A percentile compares a stretch with the other conserved stretches of the same genome.
Evolutionary conservation across 257 asterid genomes (phyloP).

Genomic region (Petunia secreta): DNA sequence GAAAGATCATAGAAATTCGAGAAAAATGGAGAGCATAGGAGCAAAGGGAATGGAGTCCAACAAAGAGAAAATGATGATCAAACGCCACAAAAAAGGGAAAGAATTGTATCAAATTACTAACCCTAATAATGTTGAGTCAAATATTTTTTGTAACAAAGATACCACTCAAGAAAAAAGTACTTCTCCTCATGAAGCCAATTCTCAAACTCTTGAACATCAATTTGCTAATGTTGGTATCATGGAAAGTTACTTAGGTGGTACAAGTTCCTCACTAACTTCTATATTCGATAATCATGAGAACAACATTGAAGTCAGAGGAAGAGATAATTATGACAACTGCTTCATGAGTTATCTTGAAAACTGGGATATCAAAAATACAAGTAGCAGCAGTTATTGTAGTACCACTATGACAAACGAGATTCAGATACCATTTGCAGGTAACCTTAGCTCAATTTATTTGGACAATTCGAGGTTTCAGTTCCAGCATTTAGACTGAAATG

Average conservation of each 20-base stretch:
- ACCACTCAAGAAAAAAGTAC: slow-evolving; percentile 20
- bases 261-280: slow-evolving; percentile 31
- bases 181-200: background rate
- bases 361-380: slow-evolving; percentile 44
- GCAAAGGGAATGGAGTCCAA: slow-evolving; percentile 57
- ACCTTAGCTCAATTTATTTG: slow-evolving; percentile 44
- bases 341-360: slow-evolving; percentile 48
- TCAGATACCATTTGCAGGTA: slow-evolving; percentile 43
- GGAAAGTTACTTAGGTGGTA: slow-evolving; percentile 46
- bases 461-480: slow-evolving; percentile 34
- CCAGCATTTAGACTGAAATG: background rate
- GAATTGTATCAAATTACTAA: slow-evolving; percentile 27
- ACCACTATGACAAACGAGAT: slow-evolving; percentile 30
- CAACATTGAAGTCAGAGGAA: slow-evolving; percentile 24
- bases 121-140: slow-evolving; percentile 40
- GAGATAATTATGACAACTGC: slow-evolving; percentile 35
- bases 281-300: slow-evolving; percentile 29
- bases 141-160: slow-evolving; percentile 28
- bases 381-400: slow-evolving; percentile 24
- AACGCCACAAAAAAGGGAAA: slow-evolving; percentile 35
- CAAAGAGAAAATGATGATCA: slow-evolving; percentile 53
- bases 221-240: slow-evolving; percentile 49
- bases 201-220: slow-evolving; percentile 30
- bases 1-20: slow-evolving; percentile 8
- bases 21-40: slow-evolving; percentile 45